phyloP scores from a whole-genome alignment of 441 rosid species.

The Pelargonium hybrid region DNA sequence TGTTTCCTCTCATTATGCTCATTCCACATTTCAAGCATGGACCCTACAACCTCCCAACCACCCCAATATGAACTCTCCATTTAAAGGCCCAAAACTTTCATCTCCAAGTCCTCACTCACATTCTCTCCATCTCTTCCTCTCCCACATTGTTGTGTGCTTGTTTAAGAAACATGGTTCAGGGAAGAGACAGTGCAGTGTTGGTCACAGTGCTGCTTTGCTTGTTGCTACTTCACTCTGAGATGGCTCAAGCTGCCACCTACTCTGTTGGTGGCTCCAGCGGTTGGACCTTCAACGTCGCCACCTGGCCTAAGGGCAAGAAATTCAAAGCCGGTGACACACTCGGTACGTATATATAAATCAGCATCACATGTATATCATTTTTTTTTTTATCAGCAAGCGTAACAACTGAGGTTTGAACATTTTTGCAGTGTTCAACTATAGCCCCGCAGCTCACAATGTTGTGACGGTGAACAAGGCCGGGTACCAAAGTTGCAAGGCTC shows the following conservation, averaged over 20 bases:
- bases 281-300: constrained; percentile 3
- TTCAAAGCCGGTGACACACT: constrained; percentile 20
- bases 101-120: not conserved
- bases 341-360: not conserved
- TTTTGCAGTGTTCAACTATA: constrained; percentile 47
- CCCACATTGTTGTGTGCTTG: not conserved
- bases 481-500: constrained; percentile 32
- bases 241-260: not conserved
- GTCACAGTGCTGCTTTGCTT: not conserved
- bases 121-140: not conserved
- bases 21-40: not conserved
- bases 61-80: not conserved
- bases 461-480: constrained; percentile 34
- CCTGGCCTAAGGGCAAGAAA: constrained; percentile 13
- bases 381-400: too few relatives aligned
- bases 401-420: not conserved
- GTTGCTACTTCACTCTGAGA: not conserved
- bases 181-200: not conserved
- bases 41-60: constrained; percentile 1
- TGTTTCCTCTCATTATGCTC: not conserved
- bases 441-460: constrained; percentile 36
- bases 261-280: constrained; percentile 14
- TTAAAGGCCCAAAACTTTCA: not conserved
- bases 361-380: not conserved
- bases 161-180: constrained; percentile 8